Evolutionary conservation across 2,329 filamentous ascomycete genomes (phyloP).

Genomic region (Plectosphaerella cucumerina): DNA sequence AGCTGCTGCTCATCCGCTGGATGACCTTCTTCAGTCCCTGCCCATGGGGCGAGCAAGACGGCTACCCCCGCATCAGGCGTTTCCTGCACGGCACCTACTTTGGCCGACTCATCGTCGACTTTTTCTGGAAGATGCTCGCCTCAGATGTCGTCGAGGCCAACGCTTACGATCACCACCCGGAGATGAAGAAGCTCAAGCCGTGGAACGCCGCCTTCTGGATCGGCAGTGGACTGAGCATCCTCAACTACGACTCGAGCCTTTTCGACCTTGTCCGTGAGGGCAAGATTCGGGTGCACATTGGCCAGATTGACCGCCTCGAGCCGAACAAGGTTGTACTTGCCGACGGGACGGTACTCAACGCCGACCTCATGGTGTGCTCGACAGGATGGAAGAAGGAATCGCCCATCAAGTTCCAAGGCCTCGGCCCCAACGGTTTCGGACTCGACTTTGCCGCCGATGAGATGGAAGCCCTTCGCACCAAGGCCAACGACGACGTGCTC

Average conservation of each 20-base stretch:
- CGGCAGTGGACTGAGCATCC: conserved; percentile 46
- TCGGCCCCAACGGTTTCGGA: conserved; percentile 32
- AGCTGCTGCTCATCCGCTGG: conserved; percentile 40
- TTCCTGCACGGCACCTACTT: conserved; percentile 15
- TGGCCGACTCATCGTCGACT: conserved; percentile 27
- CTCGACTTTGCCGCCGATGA: conserved; percentile 34
- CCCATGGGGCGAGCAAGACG: conserved; percentile 42
- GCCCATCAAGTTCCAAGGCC: conserved; percentile 34
- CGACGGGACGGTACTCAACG: conserved; percentile 30
- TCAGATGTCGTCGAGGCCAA: conserved; percentile 41
- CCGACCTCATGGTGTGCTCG: conserved; percentile 43
- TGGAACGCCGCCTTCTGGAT: conserved; percentile 40
- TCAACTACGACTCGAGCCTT: conserved; percentile 47
- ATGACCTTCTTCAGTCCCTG: conserved; percentile 37
- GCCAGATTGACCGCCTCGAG: conserved; percentile 38
- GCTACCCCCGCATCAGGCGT: conserved; percentile 31
- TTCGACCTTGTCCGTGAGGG: conserved; percentile 46
- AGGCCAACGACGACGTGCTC: conserved; percentile 14
- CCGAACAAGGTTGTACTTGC: conserved; percentile 34
- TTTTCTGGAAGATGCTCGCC: conserved; percentile 48
- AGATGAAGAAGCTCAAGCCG: conserved; percentile 34
- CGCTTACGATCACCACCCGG: conserved; percentile 38
- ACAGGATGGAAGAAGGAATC: conserved; percentile 48
- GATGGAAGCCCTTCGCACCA: conserved; percentile 1
- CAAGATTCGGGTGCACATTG: conserved; percentile 41